phyloP scores from a whole-genome alignment of 2,329 filamentous ascomycete species.

The Pestalotiopsis sp. region DNA sequence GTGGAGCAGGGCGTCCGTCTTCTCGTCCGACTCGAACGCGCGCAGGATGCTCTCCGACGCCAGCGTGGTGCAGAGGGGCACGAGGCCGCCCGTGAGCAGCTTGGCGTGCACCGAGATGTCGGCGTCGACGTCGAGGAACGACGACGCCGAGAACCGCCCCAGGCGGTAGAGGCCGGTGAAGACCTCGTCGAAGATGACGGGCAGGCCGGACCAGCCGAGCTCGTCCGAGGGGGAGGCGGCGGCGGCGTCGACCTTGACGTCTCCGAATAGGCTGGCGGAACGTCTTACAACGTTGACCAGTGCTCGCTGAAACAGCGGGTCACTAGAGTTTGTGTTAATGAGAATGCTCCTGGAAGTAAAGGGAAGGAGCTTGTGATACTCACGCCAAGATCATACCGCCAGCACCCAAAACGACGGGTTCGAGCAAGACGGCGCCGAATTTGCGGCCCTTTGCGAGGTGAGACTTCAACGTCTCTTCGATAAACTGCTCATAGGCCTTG shows the following conservation, averaged over 20 bases:
- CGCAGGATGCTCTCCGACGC: slow-evolving; percentile 75
- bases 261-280: slow-evolving; percentile 57
- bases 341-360: slow-evolving; percentile 21
- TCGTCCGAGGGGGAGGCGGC: slow-evolving; percentile 17
- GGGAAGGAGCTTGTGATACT: slow-evolving; percentile 33
- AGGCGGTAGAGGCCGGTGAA: slow-evolving; percentile 86
- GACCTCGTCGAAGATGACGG: slow-evolving; percentile 83
- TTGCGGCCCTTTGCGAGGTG: slow-evolving; percentile 61
- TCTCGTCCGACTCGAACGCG: slow-evolving; percentile 71
- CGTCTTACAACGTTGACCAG: slow-evolving; percentile 69
- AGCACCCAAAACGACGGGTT: slow-evolving; percentile 79
- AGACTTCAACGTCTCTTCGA: slow-evolving; percentile 53
- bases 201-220: slow-evolving; percentile 70
- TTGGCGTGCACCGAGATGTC: slow-evolving; percentile 85
- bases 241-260: slow-evolving; percentile 6
- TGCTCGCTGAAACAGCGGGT: slow-evolving; percentile 78
- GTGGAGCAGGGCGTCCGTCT: slow-evolving; percentile 78
- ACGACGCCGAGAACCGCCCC: slow-evolving; percentile 70
- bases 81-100: slow-evolving; percentile 76
- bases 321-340: slow-evolving; percentile 45
- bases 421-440: slow-evolving; percentile 79
- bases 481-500: slow-evolving; percentile 61
- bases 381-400: slow-evolving; percentile 83
- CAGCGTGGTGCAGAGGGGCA: slow-evolving; percentile 77
- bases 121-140: slow-evolving; percentile 68